These are phyloP conservation scores for Manihot esculenta DNA, from an alignment of 441 rosid genomes.

Conservation along the genomic window DNA sequence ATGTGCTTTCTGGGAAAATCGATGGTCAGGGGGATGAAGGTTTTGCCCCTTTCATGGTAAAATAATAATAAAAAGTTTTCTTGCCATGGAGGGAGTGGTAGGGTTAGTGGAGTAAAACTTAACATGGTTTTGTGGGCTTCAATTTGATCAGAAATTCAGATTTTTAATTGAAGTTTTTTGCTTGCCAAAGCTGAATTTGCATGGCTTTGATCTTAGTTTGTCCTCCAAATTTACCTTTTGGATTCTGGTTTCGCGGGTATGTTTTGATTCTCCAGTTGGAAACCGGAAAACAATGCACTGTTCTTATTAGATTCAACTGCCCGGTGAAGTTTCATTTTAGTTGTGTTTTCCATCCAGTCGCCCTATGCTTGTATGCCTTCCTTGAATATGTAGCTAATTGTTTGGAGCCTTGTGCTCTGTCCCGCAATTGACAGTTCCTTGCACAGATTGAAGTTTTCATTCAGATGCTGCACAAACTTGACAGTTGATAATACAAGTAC, in stretches of 20 bases:
- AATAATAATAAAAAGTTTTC: too few relatives aligned
- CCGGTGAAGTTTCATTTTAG: neutral
- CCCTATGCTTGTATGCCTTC: neutral
- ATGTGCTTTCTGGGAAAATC: neutral
- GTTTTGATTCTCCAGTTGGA: neutral
- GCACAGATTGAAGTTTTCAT: neutral
- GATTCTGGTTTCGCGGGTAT: neutral
- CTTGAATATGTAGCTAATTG: neutral
- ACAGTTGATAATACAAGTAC: neutral
- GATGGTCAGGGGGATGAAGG: neutral
- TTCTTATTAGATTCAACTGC: neutral
- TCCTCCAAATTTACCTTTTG: neutral
- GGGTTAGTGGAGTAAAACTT: neutral
- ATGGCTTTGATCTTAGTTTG: neutral
- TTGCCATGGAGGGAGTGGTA: neutral
- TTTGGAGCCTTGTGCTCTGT: neutral
- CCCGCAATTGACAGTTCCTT: neutral
- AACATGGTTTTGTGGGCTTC: neutral
- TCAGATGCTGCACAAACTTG: neutral
- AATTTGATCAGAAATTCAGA: slow-evolving; percentile 9
- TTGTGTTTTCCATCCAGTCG: neutral
- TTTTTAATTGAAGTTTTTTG: slow-evolving; percentile 7
- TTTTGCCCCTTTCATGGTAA: neutral
- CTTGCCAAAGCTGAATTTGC: neutral
- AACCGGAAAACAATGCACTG: slow-evolving; percentile 4